These are phyloP conservation scores for Podospora appendiculata DNA, from an alignment of 495 filamentous ascomycete species.

Conservation along the genomic window DNA sequence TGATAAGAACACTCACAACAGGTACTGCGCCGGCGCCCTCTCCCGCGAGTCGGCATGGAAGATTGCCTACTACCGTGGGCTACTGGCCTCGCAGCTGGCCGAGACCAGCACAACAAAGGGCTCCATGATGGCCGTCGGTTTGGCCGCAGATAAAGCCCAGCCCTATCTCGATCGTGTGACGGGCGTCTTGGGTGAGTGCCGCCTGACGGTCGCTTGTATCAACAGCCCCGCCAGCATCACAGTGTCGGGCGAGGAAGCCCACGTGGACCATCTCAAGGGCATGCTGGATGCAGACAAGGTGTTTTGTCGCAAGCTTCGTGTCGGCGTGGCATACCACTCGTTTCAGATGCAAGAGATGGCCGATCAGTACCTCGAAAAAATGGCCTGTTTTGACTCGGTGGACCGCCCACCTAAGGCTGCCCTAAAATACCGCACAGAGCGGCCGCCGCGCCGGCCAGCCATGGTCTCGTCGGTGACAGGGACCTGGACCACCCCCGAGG, in stretches of 20 bases:
- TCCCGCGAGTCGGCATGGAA: conserved; percentile 38
- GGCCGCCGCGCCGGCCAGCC: conserved; percentile 8
- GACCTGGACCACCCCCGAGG: conserved; percentile 16
- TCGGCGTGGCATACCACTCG: conserved; percentile 36
- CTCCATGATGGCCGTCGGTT: conserved; percentile 36
- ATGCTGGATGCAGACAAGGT: conserved; percentile 23
- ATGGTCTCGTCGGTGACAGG: conserved; percentile 32
- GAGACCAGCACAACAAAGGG: conserved; percentile 17
- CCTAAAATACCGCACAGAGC: conserved; percentile 1
- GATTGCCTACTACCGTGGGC: conserved; percentile 35
- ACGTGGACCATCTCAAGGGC: conserved; percentile 25
- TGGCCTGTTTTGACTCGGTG: no score
- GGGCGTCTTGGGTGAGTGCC: background rate
- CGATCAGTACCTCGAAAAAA: conserved; percentile 22
- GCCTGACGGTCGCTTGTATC: conserved; percentile 32
- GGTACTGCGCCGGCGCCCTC: conserved; percentile 30
- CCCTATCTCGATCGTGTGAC: conserved; percentile 12
- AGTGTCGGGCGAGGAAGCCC: conserved; percentile 28
- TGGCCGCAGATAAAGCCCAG: conserved; percentile 17
- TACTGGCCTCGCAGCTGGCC: conserved; percentile 16
- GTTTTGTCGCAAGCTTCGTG: conserved; percentile 39
- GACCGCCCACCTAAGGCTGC: background rate
- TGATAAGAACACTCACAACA: background rate
- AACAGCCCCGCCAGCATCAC: conserved; percentile 42
- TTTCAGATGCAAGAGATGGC: conserved; percentile 27